phyloP scores from a whole-genome alignment of 306 rosid genomes.

The Arachis hypogaea region DNA sequence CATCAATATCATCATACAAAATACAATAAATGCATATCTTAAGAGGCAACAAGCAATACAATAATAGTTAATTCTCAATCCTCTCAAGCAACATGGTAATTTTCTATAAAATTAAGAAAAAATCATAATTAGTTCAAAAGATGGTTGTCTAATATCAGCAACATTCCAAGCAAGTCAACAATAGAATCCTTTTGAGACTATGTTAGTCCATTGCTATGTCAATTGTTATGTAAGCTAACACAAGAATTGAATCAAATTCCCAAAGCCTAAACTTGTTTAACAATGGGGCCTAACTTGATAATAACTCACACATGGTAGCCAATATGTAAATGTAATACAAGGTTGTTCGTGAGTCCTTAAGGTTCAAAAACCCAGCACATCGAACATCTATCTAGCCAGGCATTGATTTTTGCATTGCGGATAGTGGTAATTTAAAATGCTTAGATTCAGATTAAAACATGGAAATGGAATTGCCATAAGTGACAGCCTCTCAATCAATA shows the following conservation, averaged over 20 bases:
- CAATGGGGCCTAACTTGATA: not conserved
- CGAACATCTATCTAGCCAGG: not conserved
- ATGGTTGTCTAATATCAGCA: slow-evolving; percentile 9
- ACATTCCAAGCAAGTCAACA: slow-evolving; percentile 3
- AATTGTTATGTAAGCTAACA: slow-evolving; percentile 1
- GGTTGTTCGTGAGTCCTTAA: not conserved
- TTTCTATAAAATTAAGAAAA: not conserved
- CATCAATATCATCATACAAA: slow-evolving; percentile 26
- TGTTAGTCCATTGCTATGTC: slow-evolving; percentile 29
- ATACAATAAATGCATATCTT: slow-evolving; percentile 24
- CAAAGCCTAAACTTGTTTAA: slow-evolving; percentile 1
- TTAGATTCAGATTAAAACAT: not conserved
- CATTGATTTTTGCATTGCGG: slow-evolving; percentile 5
- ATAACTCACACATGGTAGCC: not conserved
- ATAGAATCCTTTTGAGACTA: slow-evolving; percentile 19
- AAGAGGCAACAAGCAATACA: slow-evolving; percentile 19
- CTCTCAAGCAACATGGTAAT: slow-evolving; percentile 16
- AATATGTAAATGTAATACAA: slow-evolving; percentile 11
- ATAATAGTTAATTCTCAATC: not conserved
- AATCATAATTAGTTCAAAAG: slow-evolving; percentile 19
- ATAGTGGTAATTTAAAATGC: slow-evolving; percentile 10
- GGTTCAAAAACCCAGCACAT: slow-evolving; percentile 7
- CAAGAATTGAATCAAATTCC: not conserved
- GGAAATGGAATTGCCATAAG: not conserved
- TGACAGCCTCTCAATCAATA: not conserved